Conservation (phyloP, 2,329 filamentous ascomycete genomes). For the Microascus cirrosus region DNA sequence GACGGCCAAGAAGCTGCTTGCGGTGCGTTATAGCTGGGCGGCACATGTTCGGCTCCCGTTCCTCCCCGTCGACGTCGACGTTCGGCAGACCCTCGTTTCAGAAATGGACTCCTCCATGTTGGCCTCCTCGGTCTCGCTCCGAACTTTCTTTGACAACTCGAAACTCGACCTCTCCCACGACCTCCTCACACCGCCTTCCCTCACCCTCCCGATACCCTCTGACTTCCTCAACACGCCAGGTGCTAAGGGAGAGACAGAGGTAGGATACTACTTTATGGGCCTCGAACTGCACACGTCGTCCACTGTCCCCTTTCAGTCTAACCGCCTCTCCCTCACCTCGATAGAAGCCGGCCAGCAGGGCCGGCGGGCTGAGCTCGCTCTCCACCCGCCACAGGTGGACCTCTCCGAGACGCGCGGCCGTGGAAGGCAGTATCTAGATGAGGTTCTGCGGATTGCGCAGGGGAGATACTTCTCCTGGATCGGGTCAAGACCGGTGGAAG, state of each 20-base stretch:
- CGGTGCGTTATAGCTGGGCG: constrained; percentile 23
- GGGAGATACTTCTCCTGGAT: constrained; percentile 22
- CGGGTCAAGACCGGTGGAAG: neutral
- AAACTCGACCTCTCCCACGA: constrained; percentile 32
- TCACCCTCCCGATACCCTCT: constrained; percentile 33
- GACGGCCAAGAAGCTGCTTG: constrained; percentile 20
- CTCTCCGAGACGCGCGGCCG: neutral
- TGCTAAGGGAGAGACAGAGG: constrained; percentile 3
- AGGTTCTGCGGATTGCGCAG: constrained; percentile 17
- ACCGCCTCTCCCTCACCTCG: constrained; percentile 37
- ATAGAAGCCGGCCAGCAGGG: constrained; percentile 39
- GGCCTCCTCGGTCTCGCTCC: constrained; percentile 12
- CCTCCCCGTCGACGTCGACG: constrained; percentile 27
- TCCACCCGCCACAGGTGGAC: constrained; percentile 20
- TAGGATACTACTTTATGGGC: constrained; percentile 32
- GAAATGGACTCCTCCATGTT: constrained; percentile 1
- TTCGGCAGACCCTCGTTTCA: constrained; percentile 20
- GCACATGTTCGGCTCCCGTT: constrained; percentile 27
- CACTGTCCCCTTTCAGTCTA: constrained; percentile 27
- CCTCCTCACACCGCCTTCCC: constrained; percentile 26
- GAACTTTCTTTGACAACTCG: constrained; percentile 30
- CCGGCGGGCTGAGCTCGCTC: constrained; percentile 36
- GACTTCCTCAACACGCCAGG: neutral
- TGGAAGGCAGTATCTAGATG: constrained; percentile 12
- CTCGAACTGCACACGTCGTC: constrained; percentile 39